Evolutionary conservation across 1,284 basidiomycete species (phyloP), one percentile per base, ranked within the genome.

Genomic region (Trametes sp.): DNA sequence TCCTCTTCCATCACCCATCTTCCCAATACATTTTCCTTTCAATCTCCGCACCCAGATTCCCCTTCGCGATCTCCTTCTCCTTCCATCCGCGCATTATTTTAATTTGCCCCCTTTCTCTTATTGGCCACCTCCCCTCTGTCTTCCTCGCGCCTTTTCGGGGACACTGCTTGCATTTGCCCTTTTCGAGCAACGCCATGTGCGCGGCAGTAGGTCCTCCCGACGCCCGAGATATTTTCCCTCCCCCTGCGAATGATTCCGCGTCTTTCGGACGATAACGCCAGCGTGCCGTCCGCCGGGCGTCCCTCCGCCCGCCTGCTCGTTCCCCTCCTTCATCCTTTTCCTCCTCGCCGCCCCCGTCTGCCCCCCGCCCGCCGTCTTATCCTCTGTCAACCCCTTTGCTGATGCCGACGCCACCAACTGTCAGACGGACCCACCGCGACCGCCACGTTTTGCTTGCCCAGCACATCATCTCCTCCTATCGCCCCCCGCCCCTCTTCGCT

Each of bases 261-360:
- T 63, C 65, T 62, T 54, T 69, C 69, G 69, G 69, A 70, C 66
- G 64, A 65, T 70, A 63, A 61, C 68, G 61, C n/a, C 54, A 56
- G 50, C 62, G 36, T 59, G 46, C 26, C 59, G 28, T 42, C 55
- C 45, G 23, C 38, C 41, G 41, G n/a, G n/a, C 41, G 41, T 48
- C 51, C 44, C 28, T 55, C 19, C 41, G 48, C 52, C 44, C 57
- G 23, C 52, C 58, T 26, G 29, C 41, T 24, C 51, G 21, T 28
- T 35, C 21, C 4, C 45, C 58, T 28, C 11, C 52, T 3, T 31
- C 49, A 38, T 24, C 35, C 52, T 26, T 28, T 51, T 41, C 14
- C n/a, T 16, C 29, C 14, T 5, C 35, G 21, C 26, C 24, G 33
- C 44, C 38, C 29, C n/a, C 9, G 24, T 13, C 50, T 28, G 4